Evolutionary conservation across 140 eudicot species (phyloP).

Genomic region (Artemisia princeps): DNA sequence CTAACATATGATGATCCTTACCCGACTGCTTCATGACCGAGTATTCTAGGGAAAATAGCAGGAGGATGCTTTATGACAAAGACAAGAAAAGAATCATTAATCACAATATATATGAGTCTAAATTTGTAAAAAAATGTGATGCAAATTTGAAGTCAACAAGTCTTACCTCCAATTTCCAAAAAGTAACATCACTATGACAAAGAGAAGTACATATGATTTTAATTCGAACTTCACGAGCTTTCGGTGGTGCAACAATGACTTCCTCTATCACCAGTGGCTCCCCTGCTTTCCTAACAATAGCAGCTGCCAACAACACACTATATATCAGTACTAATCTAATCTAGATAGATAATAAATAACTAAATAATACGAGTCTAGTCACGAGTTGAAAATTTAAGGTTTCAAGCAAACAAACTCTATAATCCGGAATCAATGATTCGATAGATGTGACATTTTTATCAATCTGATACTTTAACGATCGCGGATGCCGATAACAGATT

Average conservation of each 20-base stretch:
- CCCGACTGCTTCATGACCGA: constrained; percentile 96
- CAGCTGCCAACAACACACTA: constrained; percentile 45
- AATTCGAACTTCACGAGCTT: constrained; percentile 60
- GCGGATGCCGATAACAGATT: no score
- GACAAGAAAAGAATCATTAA: background rate
- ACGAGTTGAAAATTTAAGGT: background rate
- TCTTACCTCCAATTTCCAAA: constrained; percentile 53
- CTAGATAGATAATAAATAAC: background rate
- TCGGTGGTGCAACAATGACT: constrained; percentile 62
- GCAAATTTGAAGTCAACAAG: background rate
- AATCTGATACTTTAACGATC: no score
- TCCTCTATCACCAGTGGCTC: constrained; percentile 78
- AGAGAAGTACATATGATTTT: constrained; percentile 72
- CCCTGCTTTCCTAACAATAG: constrained; percentile 67
- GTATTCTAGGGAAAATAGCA: constrained; percentile 58
- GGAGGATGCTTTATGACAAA: constrained; percentile 51
- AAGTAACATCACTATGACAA: constrained; percentile 57
- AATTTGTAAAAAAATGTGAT: background rate
- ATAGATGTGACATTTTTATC: no score
- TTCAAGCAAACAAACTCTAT: background rate
- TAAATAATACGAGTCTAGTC: background rate
- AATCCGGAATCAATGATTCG: no score
- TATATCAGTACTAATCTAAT: background rate
- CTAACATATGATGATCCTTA: constrained; percentile 23
- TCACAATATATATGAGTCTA: background rate